phyloP scores from a whole-genome alignment of 352 stramenopile genomes.

The Phytophthora aleatoria region DNA sequence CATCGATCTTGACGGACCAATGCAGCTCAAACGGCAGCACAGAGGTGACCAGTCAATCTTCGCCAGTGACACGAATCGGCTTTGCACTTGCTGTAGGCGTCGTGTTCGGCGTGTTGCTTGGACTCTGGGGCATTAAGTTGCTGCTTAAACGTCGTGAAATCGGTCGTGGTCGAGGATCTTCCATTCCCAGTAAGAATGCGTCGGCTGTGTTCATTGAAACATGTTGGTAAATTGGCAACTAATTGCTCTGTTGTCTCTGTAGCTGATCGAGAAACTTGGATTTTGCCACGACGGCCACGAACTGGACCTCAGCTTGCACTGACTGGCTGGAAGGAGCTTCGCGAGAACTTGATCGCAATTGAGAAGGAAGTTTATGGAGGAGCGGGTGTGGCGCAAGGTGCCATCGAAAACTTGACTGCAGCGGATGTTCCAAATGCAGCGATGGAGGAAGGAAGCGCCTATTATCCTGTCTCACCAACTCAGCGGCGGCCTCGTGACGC shows the following conservation, averaged over 20 bases:
- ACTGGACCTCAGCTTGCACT: slow-evolving; percentile 42
- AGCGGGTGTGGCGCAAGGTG: neutral
- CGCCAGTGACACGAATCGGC: slow-evolving; percentile 24
- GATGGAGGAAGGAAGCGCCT: slow-evolving; percentile 44
- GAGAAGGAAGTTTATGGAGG: slow-evolving; percentile 24
- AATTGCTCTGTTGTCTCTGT: neutral
- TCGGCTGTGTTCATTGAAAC: neutral
- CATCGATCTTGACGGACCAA: slow-evolving; percentile 24
- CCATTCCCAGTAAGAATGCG: slow-evolving; percentile 13
- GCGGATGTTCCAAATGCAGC: slow-evolving; percentile 14
- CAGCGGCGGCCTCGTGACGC: neutral
- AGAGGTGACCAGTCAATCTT: neutral
- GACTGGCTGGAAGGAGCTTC: slow-evolving; percentile 54
- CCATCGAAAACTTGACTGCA: slow-evolving; percentile 2
- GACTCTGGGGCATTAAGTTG: slow-evolving; percentile 27
- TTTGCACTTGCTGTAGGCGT: slow-evolving; percentile 23
- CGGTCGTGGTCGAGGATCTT: slow-evolving; percentile 16
- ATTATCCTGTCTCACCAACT: slow-evolving; percentile 39
- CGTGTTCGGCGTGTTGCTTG: slow-evolving; percentile 24
- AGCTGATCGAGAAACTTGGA: slow-evolving; percentile 25
- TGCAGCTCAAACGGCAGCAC: slow-evolving; percentile 15
- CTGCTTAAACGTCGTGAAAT: slow-evolving; percentile 7
- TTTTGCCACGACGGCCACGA: slow-evolving; percentile 14
- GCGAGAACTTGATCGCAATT: slow-evolving; percentile 52
- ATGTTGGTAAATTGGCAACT: neutral